Base-by-base conservation (phyloP, 1,284 basidiomycete genomes). In the Pseudozyma pruni region DNA sequence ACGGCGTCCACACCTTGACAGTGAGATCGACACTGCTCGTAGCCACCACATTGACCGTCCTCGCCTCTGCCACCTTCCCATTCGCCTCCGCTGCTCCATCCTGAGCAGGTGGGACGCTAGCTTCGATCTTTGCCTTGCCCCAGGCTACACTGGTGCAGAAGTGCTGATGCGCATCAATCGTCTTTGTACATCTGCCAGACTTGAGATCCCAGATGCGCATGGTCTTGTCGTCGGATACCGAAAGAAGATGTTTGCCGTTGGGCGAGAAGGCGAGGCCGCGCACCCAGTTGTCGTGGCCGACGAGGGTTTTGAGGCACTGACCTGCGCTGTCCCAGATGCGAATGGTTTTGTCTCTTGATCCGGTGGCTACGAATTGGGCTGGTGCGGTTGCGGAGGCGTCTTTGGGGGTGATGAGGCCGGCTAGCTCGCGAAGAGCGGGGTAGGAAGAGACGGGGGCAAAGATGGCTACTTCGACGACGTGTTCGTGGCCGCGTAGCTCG, bases 181-280 rank as follows among this genome's bases (percentile, higher is more conserved):
- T 91, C 84, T 91, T 92, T 71, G 89, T 85, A 78, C 91, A 91
- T 61, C 92, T 87, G 1, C 91, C 90, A 3, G 89, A 90, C 33
- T 87, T 85, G 34, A 95, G 85, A 71, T 95, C 93, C 93, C 93
- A 95, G 14, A 93, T 86, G 9, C 91, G 88, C 76, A 94, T 88
- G 9, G 91, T 92, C 84, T 93, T 92, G 85, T 95, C 93, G 82
- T 95, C 93, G 6, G 91, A 91, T 2, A 90, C 91, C 2, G 91
- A 93, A 14, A 95, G 86, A 5, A 95, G 87, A 79, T 88, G 89
- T 82, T 93, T 93, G 35, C 93, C 93, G 53, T 75, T 78, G 3
- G 78, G 79, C 29, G 76, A 71, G 25, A 79, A 80, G 0, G 63
- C 70, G 8, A 81, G 44, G 0, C 69, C 77, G 11, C 80, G 49